Evolutionary conservation across 495 filamentous ascomycete genomes (phyloP).

Genomic region (Podospora bellae-mahoneyi): DNA sequence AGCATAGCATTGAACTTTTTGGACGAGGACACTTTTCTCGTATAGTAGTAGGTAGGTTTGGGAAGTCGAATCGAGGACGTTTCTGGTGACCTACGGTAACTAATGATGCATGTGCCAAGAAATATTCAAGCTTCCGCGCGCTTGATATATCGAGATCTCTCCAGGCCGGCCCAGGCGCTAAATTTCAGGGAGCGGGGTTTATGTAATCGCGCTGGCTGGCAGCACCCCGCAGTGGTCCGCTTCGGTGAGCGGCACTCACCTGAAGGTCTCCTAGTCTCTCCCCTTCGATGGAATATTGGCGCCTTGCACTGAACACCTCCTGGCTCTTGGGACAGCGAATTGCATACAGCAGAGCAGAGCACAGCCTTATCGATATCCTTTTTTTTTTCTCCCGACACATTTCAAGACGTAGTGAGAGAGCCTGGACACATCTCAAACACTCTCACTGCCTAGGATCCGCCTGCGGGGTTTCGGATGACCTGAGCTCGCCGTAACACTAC

Average conservation of each 20-base stretch:
- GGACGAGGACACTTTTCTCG: not conserved
- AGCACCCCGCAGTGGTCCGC: conserved; percentile 3
- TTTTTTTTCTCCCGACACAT: not conserved
- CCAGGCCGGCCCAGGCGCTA: not conserved
- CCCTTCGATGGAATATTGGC: not conserved
- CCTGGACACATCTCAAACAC: not conserved
- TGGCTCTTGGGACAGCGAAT: not conserved
- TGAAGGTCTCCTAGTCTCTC: not conserved
- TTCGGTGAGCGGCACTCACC: conserved; percentile 20
- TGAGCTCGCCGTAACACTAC: not conserved
- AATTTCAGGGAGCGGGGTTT: conserved; percentile 5
- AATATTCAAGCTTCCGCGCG: not conserved
- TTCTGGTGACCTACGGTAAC: too few relatives aligned
- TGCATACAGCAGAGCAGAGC: not conserved
- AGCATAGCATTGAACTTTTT: conserved; percentile 4
- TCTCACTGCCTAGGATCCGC: not conserved
- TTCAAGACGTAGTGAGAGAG: not conserved
- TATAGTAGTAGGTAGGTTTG: not conserved
- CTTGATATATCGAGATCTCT: not conserved
- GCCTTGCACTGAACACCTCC: not conserved
- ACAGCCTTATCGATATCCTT: conserved; percentile 9
- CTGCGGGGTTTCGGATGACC: not conserved
- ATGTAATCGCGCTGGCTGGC: conserved; percentile 8
- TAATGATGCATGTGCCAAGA: not conserved
- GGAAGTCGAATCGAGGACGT: not conserved